Percentiles rank a stretch among this genome's conserved stretches.
These are phyloP conservation scores for Gloeopeniophorella convolvens DNA, from an alignment of 768 basidiomycete species.

Conservation along the genomic window DNA sequence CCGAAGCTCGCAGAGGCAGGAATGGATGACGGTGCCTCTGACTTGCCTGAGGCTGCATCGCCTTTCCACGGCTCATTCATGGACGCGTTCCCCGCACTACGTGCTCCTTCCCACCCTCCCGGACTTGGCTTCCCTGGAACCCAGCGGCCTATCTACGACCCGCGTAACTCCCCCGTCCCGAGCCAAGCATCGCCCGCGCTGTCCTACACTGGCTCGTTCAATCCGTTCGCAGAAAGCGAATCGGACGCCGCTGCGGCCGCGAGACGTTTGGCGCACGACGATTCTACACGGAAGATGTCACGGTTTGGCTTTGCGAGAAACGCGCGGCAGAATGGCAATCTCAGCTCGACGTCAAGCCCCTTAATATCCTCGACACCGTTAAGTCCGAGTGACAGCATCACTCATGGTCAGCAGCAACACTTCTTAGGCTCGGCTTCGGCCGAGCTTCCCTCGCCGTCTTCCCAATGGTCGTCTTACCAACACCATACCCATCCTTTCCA, in stretches of 20 bases:
- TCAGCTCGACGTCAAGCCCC: constrained; percentile 58
- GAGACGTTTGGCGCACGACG: constrained; percentile 43
- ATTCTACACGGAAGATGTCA: constrained; percentile 59
- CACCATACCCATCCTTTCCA: constrained; percentile 38
- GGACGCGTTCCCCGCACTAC: constrained; percentile 64
- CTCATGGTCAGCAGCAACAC: constrained; percentile 44
- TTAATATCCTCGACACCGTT: constrained; percentile 50
- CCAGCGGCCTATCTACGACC: constrained; percentile 51
- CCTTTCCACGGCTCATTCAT: constrained; percentile 62
- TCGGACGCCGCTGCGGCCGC: constrained; percentile 31
- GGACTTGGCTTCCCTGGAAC: constrained; percentile 46
- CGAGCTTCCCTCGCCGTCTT: constrained; percentile 33
- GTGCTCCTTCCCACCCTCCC: constrained; percentile 39
- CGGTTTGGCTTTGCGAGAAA: constrained; percentile 66
- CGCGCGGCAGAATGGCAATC: constrained; percentile 37
- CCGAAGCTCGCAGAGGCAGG: constrained; percentile 55
- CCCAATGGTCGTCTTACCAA: constrained; percentile 40
- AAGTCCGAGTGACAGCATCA: constrained; percentile 39
- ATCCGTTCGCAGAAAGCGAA: constrained; percentile 70
- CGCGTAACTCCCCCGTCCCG: constrained; percentile 40
- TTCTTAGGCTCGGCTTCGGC: constrained; percentile 22
- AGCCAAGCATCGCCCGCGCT: constrained; percentile 40
- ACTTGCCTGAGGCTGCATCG: constrained; percentile 32
- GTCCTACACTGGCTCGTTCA: constrained; percentile 68
- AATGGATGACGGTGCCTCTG: constrained; percentile 41